Conservation (phyloP, 768 basidiomycete species). For the Pilatotrama ljubarskyi region DNA sequence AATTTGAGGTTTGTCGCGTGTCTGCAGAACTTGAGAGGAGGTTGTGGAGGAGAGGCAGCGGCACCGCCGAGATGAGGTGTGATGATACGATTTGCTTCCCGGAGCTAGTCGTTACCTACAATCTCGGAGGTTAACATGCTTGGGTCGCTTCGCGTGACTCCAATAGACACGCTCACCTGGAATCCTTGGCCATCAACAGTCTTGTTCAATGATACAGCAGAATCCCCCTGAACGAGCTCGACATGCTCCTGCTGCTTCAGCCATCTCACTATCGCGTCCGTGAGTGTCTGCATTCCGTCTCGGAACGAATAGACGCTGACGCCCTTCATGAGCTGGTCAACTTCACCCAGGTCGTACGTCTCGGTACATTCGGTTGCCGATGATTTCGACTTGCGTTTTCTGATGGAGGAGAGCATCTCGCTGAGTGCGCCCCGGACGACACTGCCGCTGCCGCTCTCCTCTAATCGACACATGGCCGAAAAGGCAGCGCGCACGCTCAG, state of each 20-base stretch:
- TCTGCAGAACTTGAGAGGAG: conserved; percentile 1
- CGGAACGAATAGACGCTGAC: conserved; percentile 80
- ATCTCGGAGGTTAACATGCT: background rate
- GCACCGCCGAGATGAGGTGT: conserved; percentile 77
- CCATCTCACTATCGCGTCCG: conserved; percentile 50
- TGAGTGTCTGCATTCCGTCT: conserved; percentile 72
- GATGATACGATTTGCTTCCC: conserved; percentile 44
- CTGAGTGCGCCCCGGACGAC: conserved; percentile 59
- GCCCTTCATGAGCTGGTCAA: conserved; percentile 49
- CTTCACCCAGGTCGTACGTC: conserved; percentile 51
- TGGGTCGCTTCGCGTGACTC: background rate
- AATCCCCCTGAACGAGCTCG: conserved; percentile 47
- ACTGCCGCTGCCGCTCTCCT: conserved; percentile 67
- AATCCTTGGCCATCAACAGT: conserved; percentile 30
- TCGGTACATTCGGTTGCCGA: conserved; percentile 7
- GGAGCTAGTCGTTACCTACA: conserved; percentile 37
- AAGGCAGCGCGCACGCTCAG: conserved; percentile 81
- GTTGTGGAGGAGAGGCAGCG: conserved; percentile 51
- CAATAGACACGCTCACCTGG: conserved; percentile 17
- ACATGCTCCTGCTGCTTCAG: conserved; percentile 58
- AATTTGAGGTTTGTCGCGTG: background rate
- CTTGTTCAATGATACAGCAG: conserved; percentile 37
- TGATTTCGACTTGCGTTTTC: background rate
- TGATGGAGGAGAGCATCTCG: conserved; percentile 11
- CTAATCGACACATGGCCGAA: conserved; percentile 69